Percentiles rank a stretch among this genome's conserved stretches.
phyloP scores from a whole-genome alignment of 495 filamentous ascomycete species.

The Zalerion maritima region DNA sequence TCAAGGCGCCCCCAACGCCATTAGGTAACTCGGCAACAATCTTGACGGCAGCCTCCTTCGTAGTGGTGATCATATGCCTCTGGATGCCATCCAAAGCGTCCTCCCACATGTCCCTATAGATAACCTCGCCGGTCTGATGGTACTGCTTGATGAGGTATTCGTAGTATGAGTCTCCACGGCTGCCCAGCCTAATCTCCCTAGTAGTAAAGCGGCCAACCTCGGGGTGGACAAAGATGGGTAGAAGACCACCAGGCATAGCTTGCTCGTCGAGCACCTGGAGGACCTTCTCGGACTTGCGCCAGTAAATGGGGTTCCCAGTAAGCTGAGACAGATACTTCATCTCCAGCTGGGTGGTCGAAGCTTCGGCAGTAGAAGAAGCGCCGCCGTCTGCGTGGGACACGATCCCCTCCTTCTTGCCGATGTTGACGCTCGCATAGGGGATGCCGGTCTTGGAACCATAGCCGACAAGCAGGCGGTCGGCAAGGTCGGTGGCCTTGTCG shows the following conservation, averaged over 20 bases:
- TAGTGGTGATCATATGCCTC: slow-evolving; percentile 60
- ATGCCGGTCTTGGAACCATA: slow-evolving; percentile 57
- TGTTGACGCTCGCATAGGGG: slow-evolving; percentile 61
- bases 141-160: slow-evolving; percentile 73
- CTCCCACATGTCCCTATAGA: slow-evolving; percentile 66
- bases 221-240: slow-evolving; percentile 62
- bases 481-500: slow-evolving; percentile 63
- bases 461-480: slow-evolving; percentile 53
- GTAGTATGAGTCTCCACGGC: slow-evolving; percentile 67
- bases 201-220: slow-evolving; percentile 50
- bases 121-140: slow-evolving; percentile 54
- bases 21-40: slow-evolving; percentile 54
- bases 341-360: slow-evolving; percentile 61
- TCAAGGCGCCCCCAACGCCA: slow-evolving; percentile 39
- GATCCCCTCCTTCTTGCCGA: slow-evolving; percentile 48
- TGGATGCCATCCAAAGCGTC: slow-evolving; percentile 53
- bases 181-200: slow-evolving; percentile 63
- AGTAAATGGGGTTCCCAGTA: slow-evolving; percentile 60
- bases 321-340: slow-evolving; percentile 71
- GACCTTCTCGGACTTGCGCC: slow-evolving; percentile 59
- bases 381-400: slow-evolving; percentile 53
- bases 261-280: slow-evolving; percentile 58
- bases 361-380: slow-evolving; percentile 62
- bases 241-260: slow-evolving; percentile 47
- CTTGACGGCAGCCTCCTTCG: slow-evolving; percentile 48